Evolutionary conservation across 2,329 filamentous ascomycete genomes (phyloP).

Genomic region (Chalaropsis thielavioides): DNA sequence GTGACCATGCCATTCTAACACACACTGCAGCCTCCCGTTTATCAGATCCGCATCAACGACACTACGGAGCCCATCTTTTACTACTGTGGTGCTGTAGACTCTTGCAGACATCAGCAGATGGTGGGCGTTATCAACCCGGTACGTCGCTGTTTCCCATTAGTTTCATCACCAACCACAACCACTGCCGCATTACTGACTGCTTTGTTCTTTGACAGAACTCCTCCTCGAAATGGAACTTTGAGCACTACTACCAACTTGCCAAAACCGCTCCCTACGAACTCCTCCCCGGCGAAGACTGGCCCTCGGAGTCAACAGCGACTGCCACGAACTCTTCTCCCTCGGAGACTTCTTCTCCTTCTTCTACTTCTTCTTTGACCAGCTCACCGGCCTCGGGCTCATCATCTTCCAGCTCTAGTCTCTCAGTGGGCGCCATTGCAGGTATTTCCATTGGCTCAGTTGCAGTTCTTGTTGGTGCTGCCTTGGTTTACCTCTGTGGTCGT

Average conservation of each 20-base stretch:
- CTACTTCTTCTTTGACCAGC: constrained; percentile 16
- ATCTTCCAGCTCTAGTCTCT: constrained; percentile 19
- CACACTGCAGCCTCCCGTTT: constrained; percentile 28
- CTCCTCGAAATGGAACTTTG: constrained; percentile 27
- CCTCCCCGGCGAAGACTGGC: constrained; percentile 41
- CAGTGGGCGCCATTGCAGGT: constrained; percentile 41
- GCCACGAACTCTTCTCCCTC: constrained; percentile 15
- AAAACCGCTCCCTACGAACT: constrained; percentile 37
- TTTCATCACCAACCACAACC: background rate
- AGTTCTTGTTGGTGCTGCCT: constrained; percentile 29
- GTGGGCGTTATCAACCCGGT: constrained; percentile 62
- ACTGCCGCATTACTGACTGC: constrained; percentile 15
- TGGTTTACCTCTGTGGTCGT: constrained; percentile 36
- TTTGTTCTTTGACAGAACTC: background rate
- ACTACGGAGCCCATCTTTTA: constrained; percentile 46
- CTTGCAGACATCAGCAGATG: constrained; percentile 54
- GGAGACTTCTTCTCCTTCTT: constrained; percentile 16
- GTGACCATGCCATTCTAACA: background rate
- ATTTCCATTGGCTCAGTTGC: constrained; percentile 40
- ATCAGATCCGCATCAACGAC: constrained; percentile 38
- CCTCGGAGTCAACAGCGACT: constrained; percentile 29
- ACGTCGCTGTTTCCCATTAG: constrained; percentile 20
- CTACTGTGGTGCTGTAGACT: constrained; percentile 53
- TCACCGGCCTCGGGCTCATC: constrained; percentile 17
- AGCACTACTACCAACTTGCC: constrained; percentile 34